Evolutionary conservation across 164 flowering plant genomes (phyloP), one percentile per base, ranked within the genome.

Genomic region (Hamamelis virginiana): DNA sequence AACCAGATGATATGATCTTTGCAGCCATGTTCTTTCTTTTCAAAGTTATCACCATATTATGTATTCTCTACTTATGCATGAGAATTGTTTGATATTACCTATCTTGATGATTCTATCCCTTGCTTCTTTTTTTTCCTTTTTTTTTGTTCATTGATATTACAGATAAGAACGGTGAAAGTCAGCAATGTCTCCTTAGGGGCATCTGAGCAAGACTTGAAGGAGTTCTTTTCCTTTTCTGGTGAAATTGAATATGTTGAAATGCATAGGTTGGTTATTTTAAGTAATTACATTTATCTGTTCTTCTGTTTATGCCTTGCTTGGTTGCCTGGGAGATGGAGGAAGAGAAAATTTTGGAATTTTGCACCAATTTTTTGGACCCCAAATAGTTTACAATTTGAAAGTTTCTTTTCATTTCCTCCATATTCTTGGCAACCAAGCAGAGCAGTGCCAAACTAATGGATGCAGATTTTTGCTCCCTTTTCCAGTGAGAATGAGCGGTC

Each of bases 151-250:
- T 28, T 74, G 56, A 72, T 15, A 21, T 64, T 69, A 57, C 87
- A 91, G 97, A 64, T 80, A 61, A 82, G 69, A 72, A 84, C 91
- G 10, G 91, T 89, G 64, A 88, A 84, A 80, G 87, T 91, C 47
- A 82, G 83, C 85, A 87, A 89, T 86, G 84, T 91, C 59, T 91
- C 97, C 43, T 71, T 88, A 28, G 77, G 85, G 47, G 97, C 97
- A 60, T 69, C 89, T 38, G 89, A 86, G 72, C 86, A 80, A 59
- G 92, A 91, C 66, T 71, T 91, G 53, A 80, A 82, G 72, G 97
- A 91, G 67, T 91, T 91, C 83, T 91, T 91, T 74, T 91, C 92
- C 60, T 91, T 91, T 73, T 88, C 97, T 59, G 94, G 97, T 52
- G 88, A 85, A 4, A 85, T 91, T 73, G 83, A 80, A 73, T 83